Evolutionary conservation across 306 rosid genomes (phyloP).

Genomic region (Carpinus viminea): DNA sequence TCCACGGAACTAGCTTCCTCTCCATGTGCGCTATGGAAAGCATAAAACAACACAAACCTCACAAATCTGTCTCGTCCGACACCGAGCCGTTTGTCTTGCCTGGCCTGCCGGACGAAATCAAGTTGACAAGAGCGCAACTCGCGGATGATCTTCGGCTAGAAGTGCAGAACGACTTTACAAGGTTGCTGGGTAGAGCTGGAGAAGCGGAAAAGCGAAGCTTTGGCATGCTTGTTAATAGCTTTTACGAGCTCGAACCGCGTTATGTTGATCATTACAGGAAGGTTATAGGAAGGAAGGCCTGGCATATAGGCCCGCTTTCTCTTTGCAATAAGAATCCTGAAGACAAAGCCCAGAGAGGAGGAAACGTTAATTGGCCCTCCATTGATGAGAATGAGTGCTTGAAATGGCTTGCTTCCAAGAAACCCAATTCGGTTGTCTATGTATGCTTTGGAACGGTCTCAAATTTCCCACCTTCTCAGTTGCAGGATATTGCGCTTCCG

Average conservation of each 20-base stretch:
- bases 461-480: not conserved
- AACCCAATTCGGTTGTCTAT: constrained; percentile 39
- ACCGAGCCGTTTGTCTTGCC: constrained; percentile 33
- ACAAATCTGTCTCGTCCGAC: constrained; percentile 30
- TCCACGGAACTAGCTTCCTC: constrained; percentile 29
- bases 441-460: constrained; percentile 40
- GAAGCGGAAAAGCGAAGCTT: constrained; percentile 25
- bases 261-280: constrained; percentile 37
- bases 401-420: constrained; percentile 33
- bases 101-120: constrained; percentile 28
- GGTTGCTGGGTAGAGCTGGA: not conserved
- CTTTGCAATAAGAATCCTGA: constrained; percentile 20
- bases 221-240: constrained; percentile 46
- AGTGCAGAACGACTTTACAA: constrained; percentile 19
- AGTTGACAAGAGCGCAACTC: constrained; percentile 23
- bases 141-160: constrained; percentile 8
- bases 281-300: constrained; percentile 31
- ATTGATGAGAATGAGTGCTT: constrained; percentile 32
- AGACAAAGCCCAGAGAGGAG: constrained; percentile 36
- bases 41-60: constrained; percentile 13
- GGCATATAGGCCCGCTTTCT: constrained; percentile 47
- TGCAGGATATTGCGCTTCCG: constrained; percentile 32
- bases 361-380: constrained; percentile 16
- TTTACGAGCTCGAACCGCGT: constrained; percentile 39
- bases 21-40: constrained; percentile 21